Percentiles rank a stretch among this genome's conserved stretches.
These are phyloP conservation scores for Pistacia atlantica DNA, from an alignment of 345 rosid species.

Conservation along the genomic window DNA sequence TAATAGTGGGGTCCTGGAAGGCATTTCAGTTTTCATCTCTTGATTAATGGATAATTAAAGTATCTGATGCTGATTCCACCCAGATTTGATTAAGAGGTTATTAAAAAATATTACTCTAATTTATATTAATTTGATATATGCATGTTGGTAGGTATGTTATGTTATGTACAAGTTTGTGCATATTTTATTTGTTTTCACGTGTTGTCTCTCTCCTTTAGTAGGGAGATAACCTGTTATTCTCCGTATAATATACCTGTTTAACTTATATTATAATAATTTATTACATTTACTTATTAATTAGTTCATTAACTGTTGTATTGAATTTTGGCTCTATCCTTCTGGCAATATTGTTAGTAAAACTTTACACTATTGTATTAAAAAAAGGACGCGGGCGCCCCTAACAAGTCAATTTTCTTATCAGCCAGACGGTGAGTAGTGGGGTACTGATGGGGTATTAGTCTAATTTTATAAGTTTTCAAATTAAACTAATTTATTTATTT, in stretches of 20 bases:
- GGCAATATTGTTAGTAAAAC: too few relatives aligned
- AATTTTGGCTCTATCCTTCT: too few relatives aligned
- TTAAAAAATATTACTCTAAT: not conserved
- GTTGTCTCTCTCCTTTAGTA: not conserved
- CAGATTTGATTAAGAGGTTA: not conserved
- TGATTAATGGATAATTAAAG: slow-evolving; percentile 27
- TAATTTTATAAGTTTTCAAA: too few relatives aligned
- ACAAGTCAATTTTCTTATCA: too few relatives aligned
- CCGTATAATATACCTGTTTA: not conserved
- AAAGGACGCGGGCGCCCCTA: too few relatives aligned
- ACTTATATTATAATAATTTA: not conserved
- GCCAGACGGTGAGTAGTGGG: too few relatives aligned
- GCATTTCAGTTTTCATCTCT: slow-evolving; percentile 21
- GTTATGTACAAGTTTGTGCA: not conserved
- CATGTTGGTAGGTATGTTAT: not conserved
- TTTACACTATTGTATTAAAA: too few relatives aligned
- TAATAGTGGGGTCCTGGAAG: not conserved
- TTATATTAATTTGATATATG: not conserved
- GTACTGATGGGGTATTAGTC: too few relatives aligned
- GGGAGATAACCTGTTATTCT: not conserved
- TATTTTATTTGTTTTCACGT: not conserved
- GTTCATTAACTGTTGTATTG: not conserved
- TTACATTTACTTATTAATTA: not conserved
- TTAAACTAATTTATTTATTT: too few relatives aligned
- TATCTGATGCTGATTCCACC: slow-evolving; percentile 11